Evolutionary conservation across 108 stramenopile genomes (phyloP), one percentile per base, ranked within the genome.

Genomic region (Cyclostephanos invisitatus): DNA sequence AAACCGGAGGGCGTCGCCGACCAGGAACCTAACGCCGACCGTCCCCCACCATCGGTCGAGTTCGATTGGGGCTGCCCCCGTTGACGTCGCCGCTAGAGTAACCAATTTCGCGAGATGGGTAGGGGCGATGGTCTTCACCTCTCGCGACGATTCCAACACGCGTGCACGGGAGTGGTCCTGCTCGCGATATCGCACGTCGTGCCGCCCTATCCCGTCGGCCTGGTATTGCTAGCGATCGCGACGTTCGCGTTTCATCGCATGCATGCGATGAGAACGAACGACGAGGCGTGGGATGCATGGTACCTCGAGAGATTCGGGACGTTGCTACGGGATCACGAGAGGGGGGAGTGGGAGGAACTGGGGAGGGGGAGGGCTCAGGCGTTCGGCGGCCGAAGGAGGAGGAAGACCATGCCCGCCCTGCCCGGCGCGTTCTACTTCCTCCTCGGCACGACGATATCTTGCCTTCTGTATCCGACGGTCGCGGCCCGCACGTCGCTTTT

Each of bases 361-460:
- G 40, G 57, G n/a, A 24, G 7, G 18, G 53, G 24, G 12, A 29
- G 17, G 7, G 28, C 2, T 11, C 53, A 10, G 20, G 42, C 25
- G 18, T n/a, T 15, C 17, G 18, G 12, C 18, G 22, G 49, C 14
- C 60, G 70, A 54, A 11, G 70, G 53, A n/a, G 70, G 21, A 78
- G 42, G 66, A 78, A 36, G 66, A 29, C 50, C 12, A 21, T 4
- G n/a, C 79, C 81, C 12, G 40, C 58, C 7, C 49, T 76, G 7
- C 76, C 81, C 9, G 81, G 81, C 20, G 81, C 81, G 49, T 81
- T 81, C 54, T 81, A 81, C 28, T 81, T 75, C 32, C 75, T 81
- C 10, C 66, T 81, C 21, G 81, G 81, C 14, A 54, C 65, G 2
- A 36, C 73, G 14, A 2, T 74, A 2, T 50, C 62, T 0, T 55